Evolutionary conservation across 2,329 filamentous ascomycete species (phyloP), one percentile per base, ranked within the genome.

Genomic region (Didymella lethalis): DNA sequence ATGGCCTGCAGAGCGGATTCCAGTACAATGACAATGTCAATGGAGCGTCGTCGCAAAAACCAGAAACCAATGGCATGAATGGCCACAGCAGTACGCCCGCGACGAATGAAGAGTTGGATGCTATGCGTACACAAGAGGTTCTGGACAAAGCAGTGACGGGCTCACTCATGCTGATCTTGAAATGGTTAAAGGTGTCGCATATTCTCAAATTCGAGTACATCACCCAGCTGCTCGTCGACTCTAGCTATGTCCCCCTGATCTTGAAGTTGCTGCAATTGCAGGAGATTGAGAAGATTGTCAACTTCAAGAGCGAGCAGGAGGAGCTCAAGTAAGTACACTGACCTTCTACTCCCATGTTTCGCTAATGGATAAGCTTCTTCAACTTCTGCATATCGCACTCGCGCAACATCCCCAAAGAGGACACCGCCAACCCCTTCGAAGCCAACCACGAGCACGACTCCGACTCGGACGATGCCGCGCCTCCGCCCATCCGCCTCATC

Each of bases 161-260:
- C 0, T 90, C 93, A 54, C 80, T 99, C 28, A 81, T 99, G 28
- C 81, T 97, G n/a, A 79, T 98, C 44, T 75, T 98, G 61, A 99
- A 98, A 78, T 99, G 95, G 95, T 90, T 98, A 69, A 96, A 97
- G 75, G 82, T 96, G 53, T 97, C 93, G 57, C 95, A 99, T 74
- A 86, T 98, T 28, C 82, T 99, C 64, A 97, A 97, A 74, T 97
- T 95, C 67, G 95, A 99, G 78, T 98, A 97, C 71, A 81, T 99
- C 71, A 94, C 93, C 0, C 95, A 99, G 73, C 85, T 99, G 2
- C 82, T 99, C 11, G 84, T 99, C 28, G 95, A 99, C 77, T 95
- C 92, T 4, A 98, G 97, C 75, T 99, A 97, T 75, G 84, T 99
- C 7, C 94, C 94, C 0, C 82, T 99, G 29, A 90, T 97, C 25